Evolutionary conservation across 306 rosid genomes (phyloP).

Genomic region (Quercus aquifolioides): DNA sequence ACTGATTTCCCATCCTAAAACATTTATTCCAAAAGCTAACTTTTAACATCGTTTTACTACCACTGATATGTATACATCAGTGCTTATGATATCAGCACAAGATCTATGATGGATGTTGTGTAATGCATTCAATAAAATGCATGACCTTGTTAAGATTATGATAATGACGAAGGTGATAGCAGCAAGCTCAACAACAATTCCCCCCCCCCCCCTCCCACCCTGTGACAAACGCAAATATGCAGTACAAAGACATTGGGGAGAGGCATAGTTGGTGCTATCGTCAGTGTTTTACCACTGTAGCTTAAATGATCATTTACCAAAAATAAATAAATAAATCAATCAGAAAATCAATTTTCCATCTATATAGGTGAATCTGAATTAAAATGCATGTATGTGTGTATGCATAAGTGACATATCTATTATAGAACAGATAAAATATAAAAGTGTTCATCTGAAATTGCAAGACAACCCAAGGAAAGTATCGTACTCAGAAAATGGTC

Average conservation of each 20-base stretch:
- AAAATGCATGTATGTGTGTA: not conserved
- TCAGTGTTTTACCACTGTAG: not conserved
- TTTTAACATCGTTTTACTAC: not conserved
- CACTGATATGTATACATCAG: not conserved
- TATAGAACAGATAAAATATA: too few species aligned
- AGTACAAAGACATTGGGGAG: not conserved
- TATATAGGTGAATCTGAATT: not conserved
- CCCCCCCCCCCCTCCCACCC: not conserved
- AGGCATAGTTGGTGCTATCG: not conserved
- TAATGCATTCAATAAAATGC: not conserved
- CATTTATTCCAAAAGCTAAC: conserved; percentile 23
- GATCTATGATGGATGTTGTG: not conserved
- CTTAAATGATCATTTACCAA: not conserved
- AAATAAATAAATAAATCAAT: not conserved
- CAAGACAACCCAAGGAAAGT: not conserved
- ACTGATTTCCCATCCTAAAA: conserved; percentile 52
- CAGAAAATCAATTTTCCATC: not conserved
- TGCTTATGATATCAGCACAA: not conserved
- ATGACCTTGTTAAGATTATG: not conserved
- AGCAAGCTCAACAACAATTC: not conserved
- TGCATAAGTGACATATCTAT: not conserved
- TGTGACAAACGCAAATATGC: not conserved
- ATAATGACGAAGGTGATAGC: not conserved
- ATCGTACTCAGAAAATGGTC: not conserved
- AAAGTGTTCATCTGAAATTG: not conserved